phyloP scores from a whole-genome alignment of 768 basidiomycete species.

The Baorangia bicolor region DNA sequence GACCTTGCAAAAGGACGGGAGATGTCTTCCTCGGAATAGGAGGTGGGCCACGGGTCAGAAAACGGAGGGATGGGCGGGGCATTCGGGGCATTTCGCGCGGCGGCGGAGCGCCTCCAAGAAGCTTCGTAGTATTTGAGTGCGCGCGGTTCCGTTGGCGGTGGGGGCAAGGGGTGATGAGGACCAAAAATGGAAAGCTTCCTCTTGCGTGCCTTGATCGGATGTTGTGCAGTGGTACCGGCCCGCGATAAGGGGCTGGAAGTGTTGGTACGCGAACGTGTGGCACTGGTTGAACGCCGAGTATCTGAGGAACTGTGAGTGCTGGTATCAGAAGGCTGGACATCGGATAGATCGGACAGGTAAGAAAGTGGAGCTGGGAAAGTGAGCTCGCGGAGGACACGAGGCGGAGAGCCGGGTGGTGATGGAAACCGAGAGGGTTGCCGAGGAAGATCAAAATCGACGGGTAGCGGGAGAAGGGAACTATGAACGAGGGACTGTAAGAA shows the following conservation, averaged over 20 bases:
- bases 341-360: conserved; percentile 32
- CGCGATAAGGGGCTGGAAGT: conserved; percentile 26
- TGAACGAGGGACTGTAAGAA: conserved; percentile 72
- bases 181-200: conserved; percentile 41
- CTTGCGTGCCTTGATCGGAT: conserved; percentile 17
- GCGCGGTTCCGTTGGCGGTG: conserved; percentile 46
- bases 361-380: conserved; percentile 76
- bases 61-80: conserved; percentile 14
- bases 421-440: conserved; percentile 23
- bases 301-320: conserved; percentile 4
- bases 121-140: conserved; percentile 47
- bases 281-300: neutral
- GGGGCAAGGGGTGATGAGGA: conserved; percentile 35
- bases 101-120: conserved; percentile 46
- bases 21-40: conserved; percentile 41
- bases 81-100: neutral
- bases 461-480: conserved; percentile 50
- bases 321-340: conserved; percentile 9
- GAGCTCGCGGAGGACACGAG: conserved; percentile 50
- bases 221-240: conserved; percentile 4
- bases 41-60: conserved; percentile 26
- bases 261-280: conserved; percentile 3
- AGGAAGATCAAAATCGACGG: conserved; percentile 44
- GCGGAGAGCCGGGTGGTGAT: conserved; percentile 22
- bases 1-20: conserved; percentile 33